Evolutionary conservation across 1,284 basidiomycete species (phyloP), one percentile per base, ranked within the genome.

Genomic region (Malassezia dermatis): DNA sequence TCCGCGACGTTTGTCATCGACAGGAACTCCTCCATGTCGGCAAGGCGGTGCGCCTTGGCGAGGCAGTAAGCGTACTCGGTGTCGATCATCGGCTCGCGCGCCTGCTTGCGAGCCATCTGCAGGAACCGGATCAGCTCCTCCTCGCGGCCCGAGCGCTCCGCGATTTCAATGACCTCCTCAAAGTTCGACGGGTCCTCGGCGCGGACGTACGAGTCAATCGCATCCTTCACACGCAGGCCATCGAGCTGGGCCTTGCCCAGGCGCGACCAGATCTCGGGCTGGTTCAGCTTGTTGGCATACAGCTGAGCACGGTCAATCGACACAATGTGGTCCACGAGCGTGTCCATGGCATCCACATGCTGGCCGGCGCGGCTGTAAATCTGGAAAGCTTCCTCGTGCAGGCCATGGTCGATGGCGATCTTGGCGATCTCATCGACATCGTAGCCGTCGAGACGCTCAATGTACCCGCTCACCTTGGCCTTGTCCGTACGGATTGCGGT

Each of bases 221-320:
- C 84, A 71, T 99, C 94, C 78, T 96, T 98, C 79, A 99, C 87
- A 46, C 94, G 87, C 58, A 98, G 81, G 66, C 94, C 94, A 76
- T 99, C 94, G 53, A 99, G 82, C 78, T 99, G 94, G n/a, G 94
- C 94, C 77, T 99, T 99, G 37, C 88, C 94, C 64, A 99, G 82
- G 50, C 94, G 80, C 67, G 86, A 89, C 94, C 94, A 99, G 27
- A 98, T 89, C 65, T 89, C 89, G 27, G 94, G 90, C 77, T 85
- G 81, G 79, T 96, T 89, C 77, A 96, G 85, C 80, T 96, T 98
- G 79, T 84, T 88, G 59, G 94, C 94, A 69, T 89, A 98, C 59
- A 95, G 89, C 64, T 89, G 81, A 58, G 90, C 94, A 69, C 94
- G 89, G 73, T 99, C 94, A 63, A 99, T 87, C 39, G 88, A 93